These are phyloP conservation scores for Kodamaea restingae DNA, from an alignment of 805 yeast species.

Conservation along the genomic window DNA sequence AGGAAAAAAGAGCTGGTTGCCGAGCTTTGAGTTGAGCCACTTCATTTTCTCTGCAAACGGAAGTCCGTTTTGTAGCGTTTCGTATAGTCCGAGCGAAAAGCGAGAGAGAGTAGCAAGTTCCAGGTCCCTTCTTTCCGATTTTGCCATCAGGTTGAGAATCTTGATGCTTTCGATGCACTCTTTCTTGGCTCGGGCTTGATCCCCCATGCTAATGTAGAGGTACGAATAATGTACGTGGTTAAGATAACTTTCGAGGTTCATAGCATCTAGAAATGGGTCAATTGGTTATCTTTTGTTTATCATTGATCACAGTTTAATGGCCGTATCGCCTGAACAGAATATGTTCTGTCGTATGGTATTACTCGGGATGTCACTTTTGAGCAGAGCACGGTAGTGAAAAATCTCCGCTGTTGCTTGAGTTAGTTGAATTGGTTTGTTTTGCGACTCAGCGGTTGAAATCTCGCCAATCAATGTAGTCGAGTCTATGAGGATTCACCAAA, in stretches of 20 bases:
- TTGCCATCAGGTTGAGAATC: slow-evolving; percentile 18
- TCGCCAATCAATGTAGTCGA: too few species aligned
- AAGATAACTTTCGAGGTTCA: not conserved
- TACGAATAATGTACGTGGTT: slow-evolving; percentile 5
- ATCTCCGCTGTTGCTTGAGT: too few species aligned
- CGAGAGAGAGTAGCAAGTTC: slow-evolving; percentile 13
- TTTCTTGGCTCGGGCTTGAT: slow-evolving; percentile 15
- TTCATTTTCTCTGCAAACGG: slow-evolving; percentile 16
- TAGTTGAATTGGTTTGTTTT: too few species aligned
- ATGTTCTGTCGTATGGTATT: too few species aligned
- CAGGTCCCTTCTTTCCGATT: slow-evolving; percentile 2
- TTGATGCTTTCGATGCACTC: slow-evolving; percentile 23
- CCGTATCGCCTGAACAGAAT: too few species aligned
- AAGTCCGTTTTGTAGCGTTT: slow-evolving; percentile 7
- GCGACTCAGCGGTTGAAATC: too few species aligned
- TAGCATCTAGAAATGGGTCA: not conserved
- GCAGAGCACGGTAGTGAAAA: too few species aligned
- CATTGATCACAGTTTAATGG: too few species aligned
- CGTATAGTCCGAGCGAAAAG: slow-evolving; percentile 21
- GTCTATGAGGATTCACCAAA: too few species aligned
- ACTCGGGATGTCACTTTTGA: too few species aligned
- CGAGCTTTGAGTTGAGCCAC: slow-evolving; percentile 27
- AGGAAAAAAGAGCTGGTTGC: slow-evolving; percentile 17
- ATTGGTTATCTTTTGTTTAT: not conserved
- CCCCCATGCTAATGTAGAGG: slow-evolving; percentile 12